These are phyloP conservation scores for Cadophora luteo-olivacea DNA, from an alignment of 2,329 filamentous ascomycete species.

Conservation along the genomic window DNA sequence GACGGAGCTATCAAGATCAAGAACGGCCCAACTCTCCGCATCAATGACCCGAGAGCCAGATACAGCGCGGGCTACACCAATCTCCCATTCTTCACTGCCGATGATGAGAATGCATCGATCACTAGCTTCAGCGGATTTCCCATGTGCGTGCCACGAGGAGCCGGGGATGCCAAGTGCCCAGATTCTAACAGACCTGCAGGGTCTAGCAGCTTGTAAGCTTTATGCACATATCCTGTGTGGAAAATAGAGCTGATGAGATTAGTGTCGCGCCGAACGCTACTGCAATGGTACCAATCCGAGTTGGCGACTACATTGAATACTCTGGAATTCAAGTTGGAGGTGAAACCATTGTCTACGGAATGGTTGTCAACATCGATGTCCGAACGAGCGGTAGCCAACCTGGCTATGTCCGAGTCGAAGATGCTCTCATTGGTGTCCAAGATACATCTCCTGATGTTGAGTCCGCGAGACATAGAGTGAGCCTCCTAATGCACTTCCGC, in stretches of 20 bases:
- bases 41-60: constrained; percentile 54
- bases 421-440: constrained; percentile 50
- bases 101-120: constrained; percentile 56
- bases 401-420: constrained; percentile 51
- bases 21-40: constrained; percentile 47
- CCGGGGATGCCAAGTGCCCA: constrained; percentile 47
- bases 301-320: constrained; percentile 51
- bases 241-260: neutral
- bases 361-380: constrained; percentile 51
- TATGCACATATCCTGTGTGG: constrained; percentile 5
- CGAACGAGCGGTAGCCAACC: constrained; percentile 43
- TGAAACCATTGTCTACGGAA: constrained; percentile 48
- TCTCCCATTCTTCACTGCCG: constrained; percentile 53
- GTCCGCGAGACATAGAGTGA: constrained; percentile 44
- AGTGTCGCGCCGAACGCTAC: constrained; percentile 46
- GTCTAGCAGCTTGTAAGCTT: constrained; percentile 20
- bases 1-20: constrained; percentile 47
- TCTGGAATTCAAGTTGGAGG: constrained; percentile 45
- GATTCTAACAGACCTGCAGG: constrained; percentile 17
- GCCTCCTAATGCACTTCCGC: neutral
- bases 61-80: constrained; percentile 49
- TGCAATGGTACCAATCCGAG: constrained; percentile 49
- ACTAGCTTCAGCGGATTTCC: constrained; percentile 57
- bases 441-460: constrained; percentile 46
- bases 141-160: constrained; percentile 56